Conservation (phyloP, 2,329 filamentous ascomycete species). For the Neonectria magnoliae region DNA sequence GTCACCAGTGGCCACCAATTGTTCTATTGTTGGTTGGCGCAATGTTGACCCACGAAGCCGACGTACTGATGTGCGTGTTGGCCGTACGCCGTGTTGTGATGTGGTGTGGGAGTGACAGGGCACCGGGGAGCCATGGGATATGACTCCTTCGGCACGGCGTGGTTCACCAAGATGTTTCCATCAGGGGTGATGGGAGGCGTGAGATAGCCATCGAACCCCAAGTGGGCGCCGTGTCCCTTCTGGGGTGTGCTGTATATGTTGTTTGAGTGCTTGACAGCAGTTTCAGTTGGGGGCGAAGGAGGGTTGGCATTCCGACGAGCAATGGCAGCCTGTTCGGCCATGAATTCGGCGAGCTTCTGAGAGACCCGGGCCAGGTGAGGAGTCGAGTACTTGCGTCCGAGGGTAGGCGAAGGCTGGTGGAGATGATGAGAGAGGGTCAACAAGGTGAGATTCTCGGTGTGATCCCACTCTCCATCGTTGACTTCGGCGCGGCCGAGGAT, state of each 20-base stretch:
- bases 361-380: conserved; percentile 64
- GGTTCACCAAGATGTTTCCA: conserved; percentile 63
- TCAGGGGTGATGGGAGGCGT: conserved; percentile 90
- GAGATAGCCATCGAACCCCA: conserved; percentile 78
- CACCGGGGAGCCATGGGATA: conserved; percentile 64
- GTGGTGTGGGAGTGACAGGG: conserved; percentile 70
- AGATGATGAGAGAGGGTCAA: conserved; percentile 68
- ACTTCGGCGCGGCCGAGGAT: conserved; percentile 84
- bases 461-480: conserved; percentile 80
- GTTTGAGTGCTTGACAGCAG: conserved; percentile 62
- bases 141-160: conserved; percentile 57
- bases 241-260: conserved; percentile 81
- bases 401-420: conserved; percentile 66
- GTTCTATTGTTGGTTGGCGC: conserved; percentile 55
- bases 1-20: conserved; percentile 13
- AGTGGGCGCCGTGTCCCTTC: conserved; percentile 73
- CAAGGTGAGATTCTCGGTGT: conserved; percentile 74
- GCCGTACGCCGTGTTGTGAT: conserved; percentile 49
- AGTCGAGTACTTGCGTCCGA: conserved; percentile 69
- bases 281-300: conserved; percentile 69
- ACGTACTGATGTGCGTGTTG: conserved; percentile 49
- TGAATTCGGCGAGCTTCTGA: conserved; percentile 66
- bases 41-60: conserved; percentile 54
- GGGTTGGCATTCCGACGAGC: conserved; percentile 60
- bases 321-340: conserved; percentile 68